Base-by-base conservation (phyloP, 169 alveolate species). In the Amoebophrya sp. region DNA sequence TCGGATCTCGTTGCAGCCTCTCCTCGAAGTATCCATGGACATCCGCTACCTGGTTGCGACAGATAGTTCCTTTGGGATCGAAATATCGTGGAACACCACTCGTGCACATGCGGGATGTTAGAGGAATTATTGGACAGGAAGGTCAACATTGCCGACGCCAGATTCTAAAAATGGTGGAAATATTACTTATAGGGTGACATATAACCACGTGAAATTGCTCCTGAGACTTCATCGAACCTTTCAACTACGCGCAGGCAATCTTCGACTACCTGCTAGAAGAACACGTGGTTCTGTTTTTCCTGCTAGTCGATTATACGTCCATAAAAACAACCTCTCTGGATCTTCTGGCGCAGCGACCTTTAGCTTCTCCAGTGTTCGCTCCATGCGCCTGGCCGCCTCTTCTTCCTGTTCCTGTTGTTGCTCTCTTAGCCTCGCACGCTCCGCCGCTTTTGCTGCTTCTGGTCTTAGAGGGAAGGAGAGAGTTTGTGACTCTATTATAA, bases 341-440 rank as follows among this genome's bases (percentile, higher is more conserved):
- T 47, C 65, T 6, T 12, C 65, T 12, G 65, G 65, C 65, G 65
- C 65, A 6, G 6, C 65, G 65, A 47, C 65, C 65, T 47, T 47
- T 36, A 65, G 83, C 33, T 65, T 65, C 38, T 65, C 36, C 36
- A 65, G 83, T 36, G n/a, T 29, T 36, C 83, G 2, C 83, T 6
- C 38, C 33, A 6, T 6, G 36, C n/a, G 18, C 83, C 26, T 29
- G 39, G 18, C 83, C 83, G 12, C 83, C 26, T 65, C n/a, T 65
- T 65, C 83, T 26, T 6, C 26, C 36, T 26, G 10, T 36, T 1
- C 83, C 33, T 6, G 95, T 93, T 23, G 93, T 94, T 26, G 83
- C 83, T 26, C 83, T 10, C 83, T 6, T 36, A 65, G 26, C 83
- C 26, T 6, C 83, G 18, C n/a, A 29, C 83, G 12, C 83, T 65